phyloP scores from a whole-genome alignment of 176 grass and related monocot genomes.

The Phragmites australis region DNA sequence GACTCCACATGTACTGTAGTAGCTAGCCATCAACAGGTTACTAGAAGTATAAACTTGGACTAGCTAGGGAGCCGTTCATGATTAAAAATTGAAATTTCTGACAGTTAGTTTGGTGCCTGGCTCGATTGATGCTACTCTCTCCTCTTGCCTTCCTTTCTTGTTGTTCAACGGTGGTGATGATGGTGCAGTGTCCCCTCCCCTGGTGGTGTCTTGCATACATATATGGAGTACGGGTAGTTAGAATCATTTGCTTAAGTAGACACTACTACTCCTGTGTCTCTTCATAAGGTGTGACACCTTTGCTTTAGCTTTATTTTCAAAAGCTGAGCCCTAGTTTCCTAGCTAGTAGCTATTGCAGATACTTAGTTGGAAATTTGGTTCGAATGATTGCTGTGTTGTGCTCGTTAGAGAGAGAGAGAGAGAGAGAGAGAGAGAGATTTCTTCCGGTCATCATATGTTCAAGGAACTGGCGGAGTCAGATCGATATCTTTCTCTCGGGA shows the following conservation, averaged over 20 bases:
- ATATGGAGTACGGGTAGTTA: background rate
- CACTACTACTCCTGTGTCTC: constrained; percentile 26
- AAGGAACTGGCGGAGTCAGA: constrained; percentile 16
- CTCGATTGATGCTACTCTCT: constrained; percentile 30
- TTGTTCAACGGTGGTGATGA: constrained; percentile 39
- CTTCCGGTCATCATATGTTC: constrained; percentile 46
- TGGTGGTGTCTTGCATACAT: background rate
- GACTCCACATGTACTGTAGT: background rate
- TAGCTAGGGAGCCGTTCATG: constrained; percentile 32
- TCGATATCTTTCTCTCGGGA: background rate
- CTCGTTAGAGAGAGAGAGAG: background rate
- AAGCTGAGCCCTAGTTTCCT: constrained; percentile 71
- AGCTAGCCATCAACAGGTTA: constrained; percentile 22
- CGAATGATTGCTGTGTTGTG: constrained; percentile 35
- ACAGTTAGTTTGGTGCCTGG: constrained; percentile 40
- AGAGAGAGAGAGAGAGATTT: background rate
- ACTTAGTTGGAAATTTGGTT: constrained; percentile 26
- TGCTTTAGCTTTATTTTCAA: constrained; percentile 62
- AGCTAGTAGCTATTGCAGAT: constrained; percentile 32
- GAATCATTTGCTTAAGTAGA: constrained; percentile 29
- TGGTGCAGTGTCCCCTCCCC: constrained; percentile 50
- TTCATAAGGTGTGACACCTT: constrained; percentile 45
- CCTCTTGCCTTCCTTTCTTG: background rate
- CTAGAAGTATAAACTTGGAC: constrained; percentile 20
- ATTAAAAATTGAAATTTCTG: constrained; percentile 48